Evolutionary conservation across 305 asterid genomes (phyloP).

Genomic region (Rubia tinctorum): DNA sequence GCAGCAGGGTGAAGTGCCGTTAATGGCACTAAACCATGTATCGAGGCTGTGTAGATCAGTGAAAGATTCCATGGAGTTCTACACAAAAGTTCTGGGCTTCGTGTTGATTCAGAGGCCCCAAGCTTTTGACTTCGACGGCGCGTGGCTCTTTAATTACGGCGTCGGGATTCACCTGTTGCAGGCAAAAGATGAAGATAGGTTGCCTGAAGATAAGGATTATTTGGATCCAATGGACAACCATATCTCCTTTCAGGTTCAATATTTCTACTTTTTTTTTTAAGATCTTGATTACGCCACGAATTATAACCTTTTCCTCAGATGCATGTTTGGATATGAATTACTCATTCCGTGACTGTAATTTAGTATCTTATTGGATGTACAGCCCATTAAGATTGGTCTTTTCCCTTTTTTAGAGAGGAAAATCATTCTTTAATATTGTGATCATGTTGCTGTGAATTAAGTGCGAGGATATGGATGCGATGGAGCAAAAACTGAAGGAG

Average conservation of each 20-base stretch:
- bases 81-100: conserved; percentile 58
- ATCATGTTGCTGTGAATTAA: too few relatives aligned
- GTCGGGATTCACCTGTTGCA: conserved; percentile 67
- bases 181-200: conserved; percentile 35
- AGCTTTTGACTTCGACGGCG: conserved; percentile 64
- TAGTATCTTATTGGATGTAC: too few relatives aligned
- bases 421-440: background rate
- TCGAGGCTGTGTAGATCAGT: conserved; percentile 62
- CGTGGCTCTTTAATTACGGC: conserved; percentile 87
- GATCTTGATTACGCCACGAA: background rate
- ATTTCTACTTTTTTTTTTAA: background rate
- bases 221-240: conserved; percentile 77
- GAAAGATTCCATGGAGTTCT: conserved; percentile 49
- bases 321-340: too few relatives aligned
- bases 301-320: too few relatives aligned
- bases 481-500: conserved; percentile 48
- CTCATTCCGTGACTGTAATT: too few relatives aligned
- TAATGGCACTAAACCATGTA: conserved; percentile 71
- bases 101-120: conserved; percentile 59
- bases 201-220: conserved; percentile 34
- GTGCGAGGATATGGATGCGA: conserved; percentile 61
- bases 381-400: too few relatives aligned
- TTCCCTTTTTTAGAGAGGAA: background rate
- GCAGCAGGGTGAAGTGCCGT: conserved; percentile 24
- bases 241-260: conserved; percentile 57